phyloP scores from a whole-genome alignment of 371 early-diverging fungal genomes.

The Mortierella sp. region DNA sequence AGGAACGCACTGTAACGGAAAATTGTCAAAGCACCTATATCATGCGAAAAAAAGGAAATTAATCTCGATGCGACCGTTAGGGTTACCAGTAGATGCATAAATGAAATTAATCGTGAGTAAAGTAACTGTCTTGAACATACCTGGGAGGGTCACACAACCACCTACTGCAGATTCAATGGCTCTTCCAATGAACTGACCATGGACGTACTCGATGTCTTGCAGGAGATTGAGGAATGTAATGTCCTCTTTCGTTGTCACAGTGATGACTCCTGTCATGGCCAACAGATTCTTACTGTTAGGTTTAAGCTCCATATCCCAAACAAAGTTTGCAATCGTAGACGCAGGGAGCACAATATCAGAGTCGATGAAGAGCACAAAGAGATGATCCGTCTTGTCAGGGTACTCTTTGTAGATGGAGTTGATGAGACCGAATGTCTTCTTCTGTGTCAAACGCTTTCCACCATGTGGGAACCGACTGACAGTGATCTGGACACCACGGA shows the following conservation, averaged over 20 bases:
- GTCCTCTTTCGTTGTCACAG: constrained; percentile 30
- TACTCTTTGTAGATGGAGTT: constrained; percentile 33
- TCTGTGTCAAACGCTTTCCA: constrained; percentile 59
- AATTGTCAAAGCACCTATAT: constrained; percentile 58
- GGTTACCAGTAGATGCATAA: too few relatives aligned
- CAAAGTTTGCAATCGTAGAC: constrained; percentile 49
- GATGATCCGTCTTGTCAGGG: constrained; percentile 35
- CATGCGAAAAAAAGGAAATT: too few relatives aligned
- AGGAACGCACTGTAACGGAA: constrained; percentile 45
- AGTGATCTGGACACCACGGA: constrained; percentile 40
- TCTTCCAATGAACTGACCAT: constrained; percentile 51
- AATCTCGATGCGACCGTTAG: too few relatives aligned
- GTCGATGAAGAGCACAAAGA: constrained; percentile 60
- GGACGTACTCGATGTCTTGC: constrained; percentile 59
- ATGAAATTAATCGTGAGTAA: too few relatives aligned
- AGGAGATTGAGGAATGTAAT: constrained; percentile 51
- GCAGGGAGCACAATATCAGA: constrained; percentile 58
- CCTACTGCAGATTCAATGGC: constrained; percentile 54
- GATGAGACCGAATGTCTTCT: constrained; percentile 29
- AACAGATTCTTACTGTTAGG: constrained; percentile 19
- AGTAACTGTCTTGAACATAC: background rate
- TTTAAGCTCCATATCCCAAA: constrained; percentile 42
- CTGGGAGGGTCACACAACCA: constrained; percentile 58
- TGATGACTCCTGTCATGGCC: constrained; percentile 52
- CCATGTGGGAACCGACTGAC: constrained; percentile 59